These are phyloP conservation scores for Sugiyamaella xylanicola DNA, from an alignment of 1,139 yeast genomes.

Conservation along the genomic window DNA sequence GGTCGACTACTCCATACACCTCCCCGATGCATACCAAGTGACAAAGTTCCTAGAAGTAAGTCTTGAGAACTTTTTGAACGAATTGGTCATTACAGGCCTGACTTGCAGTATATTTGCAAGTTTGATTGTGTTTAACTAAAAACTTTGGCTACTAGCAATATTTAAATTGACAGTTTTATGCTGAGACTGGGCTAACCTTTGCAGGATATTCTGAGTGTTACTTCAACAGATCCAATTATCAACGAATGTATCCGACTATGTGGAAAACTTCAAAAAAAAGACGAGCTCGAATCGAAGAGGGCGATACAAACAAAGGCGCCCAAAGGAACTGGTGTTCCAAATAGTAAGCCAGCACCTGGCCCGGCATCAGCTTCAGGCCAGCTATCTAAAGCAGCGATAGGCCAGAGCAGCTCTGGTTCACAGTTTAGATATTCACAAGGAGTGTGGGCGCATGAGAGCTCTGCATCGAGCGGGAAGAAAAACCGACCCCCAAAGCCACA, in stretches of 20 bases:
- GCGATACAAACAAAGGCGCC: too few relatives aligned
- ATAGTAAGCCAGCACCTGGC: too few relatives aligned
- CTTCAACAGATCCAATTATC: background rate
- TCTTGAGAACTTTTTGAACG: too few relatives aligned
- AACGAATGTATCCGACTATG: too few relatives aligned
- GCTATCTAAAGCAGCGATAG: background rate
- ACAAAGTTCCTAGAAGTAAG: constrained; percentile 14
- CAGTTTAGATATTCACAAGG: constrained; percentile 27
- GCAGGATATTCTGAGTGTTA: constrained; percentile 10
- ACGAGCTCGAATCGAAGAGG: too few relatives aligned
- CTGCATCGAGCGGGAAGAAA: constrained; percentile 18
- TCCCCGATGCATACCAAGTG: constrained; percentile 7
- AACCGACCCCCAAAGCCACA: constrained; percentile 18
- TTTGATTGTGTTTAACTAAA: background rate
- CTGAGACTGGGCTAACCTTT: background rate
- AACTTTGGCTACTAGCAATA: background rate
- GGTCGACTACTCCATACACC: constrained; percentile 8
- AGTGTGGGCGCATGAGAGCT: constrained; percentile 26
- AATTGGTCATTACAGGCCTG: too few relatives aligned
- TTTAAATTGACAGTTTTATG: background rate
- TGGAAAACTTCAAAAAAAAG: too few relatives aligned
- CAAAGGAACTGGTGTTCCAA: too few relatives aligned
- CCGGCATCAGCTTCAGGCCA: background rate
- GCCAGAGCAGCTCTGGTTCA: background rate
- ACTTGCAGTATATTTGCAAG: too few relatives aligned